Base-by-base conservation (phyloP, 148 eudicot genomes). In the Limonium bicolor region DNA sequence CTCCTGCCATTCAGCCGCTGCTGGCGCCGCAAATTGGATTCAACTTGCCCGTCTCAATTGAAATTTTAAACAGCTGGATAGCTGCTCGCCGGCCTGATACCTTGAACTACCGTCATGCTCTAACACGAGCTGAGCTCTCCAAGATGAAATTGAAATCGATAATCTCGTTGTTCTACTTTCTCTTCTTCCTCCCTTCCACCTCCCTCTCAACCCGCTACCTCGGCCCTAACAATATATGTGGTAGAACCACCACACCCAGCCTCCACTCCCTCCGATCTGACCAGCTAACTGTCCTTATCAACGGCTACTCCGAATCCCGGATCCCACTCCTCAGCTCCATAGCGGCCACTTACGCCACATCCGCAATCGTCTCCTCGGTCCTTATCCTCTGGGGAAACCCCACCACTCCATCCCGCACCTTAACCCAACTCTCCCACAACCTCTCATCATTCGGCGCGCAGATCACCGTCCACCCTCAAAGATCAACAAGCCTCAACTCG, bases 251-350 rank as follows among this genome's bases (percentile, higher is more conserved):
- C 49, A 55, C 42, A 24, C 64, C 68, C 6, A 39, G 57, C 49
- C 70, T 58, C 7, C 63, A 35, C 15, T 51, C 56, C 24, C 61
- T 77, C 48, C 70, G 68, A 46, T 34, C 69, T 26, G 87, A 86
- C 39, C 86, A 78, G 38, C 51, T 73, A 27, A 81, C 96, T 0
- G 93, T 78, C 31, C 47, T 82, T 27, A 80, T 86, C 56, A 78
- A 71, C 59, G 96, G 93, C 46, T 86, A 78, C 55, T 70, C 93
- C 3, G 82, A 78, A 47, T 66, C 59, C 56, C 84, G 96, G 4
- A 64, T 86, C 48, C 72, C 81, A n/a, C 74, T 70, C 28, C 59
- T 86, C 49, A 58, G 37, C 53, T 60, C 78, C 20, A 69, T 86
- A 52, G 74, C 77, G 54, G 68, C 69, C 60, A 29, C 72, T 7